These are phyloP conservation scores for Phlebopus sp. DNA, from an alignment of 1,284 basidiomycete species.

Conservation along the genomic window DNA sequence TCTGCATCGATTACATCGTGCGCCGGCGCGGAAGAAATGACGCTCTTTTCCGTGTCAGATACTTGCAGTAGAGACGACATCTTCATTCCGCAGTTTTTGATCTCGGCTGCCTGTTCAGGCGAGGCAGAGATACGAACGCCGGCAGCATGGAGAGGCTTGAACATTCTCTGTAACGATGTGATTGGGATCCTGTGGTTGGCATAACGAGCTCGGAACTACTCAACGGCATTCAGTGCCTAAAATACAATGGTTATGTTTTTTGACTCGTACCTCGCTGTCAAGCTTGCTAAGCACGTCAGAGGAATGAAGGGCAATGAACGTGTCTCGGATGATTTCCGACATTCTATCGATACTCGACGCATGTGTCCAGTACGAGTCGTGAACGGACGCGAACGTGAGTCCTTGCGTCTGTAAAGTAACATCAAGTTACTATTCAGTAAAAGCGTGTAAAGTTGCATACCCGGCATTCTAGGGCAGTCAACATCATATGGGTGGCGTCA, in stretches of 20 bases:
- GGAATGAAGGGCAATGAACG: slow-evolving; percentile 90
- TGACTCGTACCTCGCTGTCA: slow-evolving; percentile 51
- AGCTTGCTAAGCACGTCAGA: slow-evolving; percentile 76
- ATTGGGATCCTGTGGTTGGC: slow-evolving; percentile 74
- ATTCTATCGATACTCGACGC: slow-evolving; percentile 86
- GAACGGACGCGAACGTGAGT: slow-evolving; percentile 91
- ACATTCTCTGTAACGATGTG: slow-evolving; percentile 39
- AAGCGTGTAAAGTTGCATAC: slow-evolving; percentile 40
- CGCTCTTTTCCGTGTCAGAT: slow-evolving; percentile 22
- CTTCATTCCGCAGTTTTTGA: slow-evolving; percentile 32
- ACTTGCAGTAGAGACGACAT: slow-evolving; percentile 23
- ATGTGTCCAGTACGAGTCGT: slow-evolving; percentile 99
- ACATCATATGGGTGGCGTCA: slow-evolving; percentile 98
- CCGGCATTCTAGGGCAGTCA: slow-evolving; percentile 90
- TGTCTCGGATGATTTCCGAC: slow-evolving; percentile 88
- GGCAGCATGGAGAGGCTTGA: slow-evolving; percentile 40
- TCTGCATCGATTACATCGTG: not conserved
- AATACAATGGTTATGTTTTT: not conserved
- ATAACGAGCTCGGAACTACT: slow-evolving; percentile 78
- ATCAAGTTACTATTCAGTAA: slow-evolving; percentile 8
- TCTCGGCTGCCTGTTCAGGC: slow-evolving; percentile 37
- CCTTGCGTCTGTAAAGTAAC: slow-evolving; percentile 48
- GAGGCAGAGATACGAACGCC: slow-evolving; percentile 45
- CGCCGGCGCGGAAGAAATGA: slow-evolving; percentile 13
- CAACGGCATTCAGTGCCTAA: not conserved